Evolutionary conservation across 805 yeast species (phyloP).

Genomic region (Zygoascus ofunaensis): DNA sequence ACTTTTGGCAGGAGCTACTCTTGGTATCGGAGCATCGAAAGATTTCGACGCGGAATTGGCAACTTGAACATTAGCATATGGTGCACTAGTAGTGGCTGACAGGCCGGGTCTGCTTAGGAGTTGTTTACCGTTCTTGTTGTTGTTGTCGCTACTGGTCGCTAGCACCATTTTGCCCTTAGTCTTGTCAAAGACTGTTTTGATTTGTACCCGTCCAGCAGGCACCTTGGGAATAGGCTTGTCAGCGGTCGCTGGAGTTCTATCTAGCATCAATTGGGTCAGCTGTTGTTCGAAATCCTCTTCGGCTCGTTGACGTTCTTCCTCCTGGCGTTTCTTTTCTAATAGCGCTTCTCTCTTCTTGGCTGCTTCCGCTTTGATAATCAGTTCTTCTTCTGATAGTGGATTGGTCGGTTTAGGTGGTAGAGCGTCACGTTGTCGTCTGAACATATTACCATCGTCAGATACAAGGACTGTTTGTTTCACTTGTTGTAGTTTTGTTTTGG

Average conservation of each 20-base stretch:
- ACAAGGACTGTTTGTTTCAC: no score
- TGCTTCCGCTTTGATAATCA: background rate
- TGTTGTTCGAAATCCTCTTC: slow-evolving; percentile 49
- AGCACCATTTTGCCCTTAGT: no score
- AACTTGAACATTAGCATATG: background rate
- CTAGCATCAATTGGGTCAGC: slow-evolving; percentile 43
- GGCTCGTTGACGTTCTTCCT: slow-evolving; percentile 36
- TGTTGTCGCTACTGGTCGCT: no score
- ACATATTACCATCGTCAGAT: slow-evolving; percentile 20
- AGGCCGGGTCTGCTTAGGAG: no score
- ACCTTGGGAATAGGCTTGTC: slow-evolving; percentile 19
- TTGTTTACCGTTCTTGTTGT: no score
- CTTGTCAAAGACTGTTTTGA: background rate
- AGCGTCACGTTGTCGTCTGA: background rate
- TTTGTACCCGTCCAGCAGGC: background rate
- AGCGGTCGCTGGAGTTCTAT: slow-evolving; percentile 38
- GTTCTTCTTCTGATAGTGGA: slow-evolving; percentile 2
- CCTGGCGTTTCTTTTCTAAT: background rate
- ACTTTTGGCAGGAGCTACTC: slow-evolving; percentile 3
- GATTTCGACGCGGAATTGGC: background rate
- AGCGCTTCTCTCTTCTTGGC: background rate
- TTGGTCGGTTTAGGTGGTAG: slow-evolving; percentile 9
- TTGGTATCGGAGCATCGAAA: slow-evolving; percentile 26
- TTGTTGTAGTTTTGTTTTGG: no score
- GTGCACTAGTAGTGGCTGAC: no score